A percentile compares a stretch with the other conserved stretches of the same genome.
Conservation (phyloP, 1,284 basidiomycete species). For the Boletus austroedulis region DNA sequence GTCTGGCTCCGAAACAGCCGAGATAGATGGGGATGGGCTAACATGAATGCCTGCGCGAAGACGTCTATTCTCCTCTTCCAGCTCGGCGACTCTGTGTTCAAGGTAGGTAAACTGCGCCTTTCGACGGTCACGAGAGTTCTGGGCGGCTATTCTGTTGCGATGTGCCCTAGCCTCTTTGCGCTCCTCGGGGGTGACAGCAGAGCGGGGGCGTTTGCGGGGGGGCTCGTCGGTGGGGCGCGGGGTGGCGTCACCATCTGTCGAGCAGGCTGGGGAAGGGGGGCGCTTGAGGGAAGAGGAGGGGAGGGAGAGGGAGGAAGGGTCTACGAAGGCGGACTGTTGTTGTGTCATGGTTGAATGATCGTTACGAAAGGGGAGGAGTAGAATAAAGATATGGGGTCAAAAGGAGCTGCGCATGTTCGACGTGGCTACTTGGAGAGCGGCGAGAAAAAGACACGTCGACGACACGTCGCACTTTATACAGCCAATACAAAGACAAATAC, state of each 20-base stretch:
- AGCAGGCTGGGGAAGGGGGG: slow-evolving; percentile 31
- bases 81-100: slow-evolving; percentile 74
- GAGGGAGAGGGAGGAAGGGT: slow-evolving; percentile 42
- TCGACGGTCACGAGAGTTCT: slow-evolving; percentile 77
- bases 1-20: slow-evolving; percentile 33
- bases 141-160: slow-evolving; percentile 79
- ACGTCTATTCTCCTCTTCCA: slow-evolving; percentile 81
- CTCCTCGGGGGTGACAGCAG: slow-evolving; percentile 61
- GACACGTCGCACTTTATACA: slow-evolving; percentile 37
- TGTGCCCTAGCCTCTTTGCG: slow-evolving; percentile 80
- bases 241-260: slow-evolving; percentile 32
- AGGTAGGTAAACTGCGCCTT: slow-evolving; percentile 73
- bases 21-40: slow-evolving; percentile 45
- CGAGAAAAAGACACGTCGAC: slow-evolving; percentile 22
- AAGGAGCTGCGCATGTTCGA: slow-evolving; percentile 13
- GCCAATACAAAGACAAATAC: slow-evolving; percentile 26
- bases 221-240: slow-evolving; percentile 39
- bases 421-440: slow-evolving; percentile 22
- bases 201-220: slow-evolving; percentile 66
- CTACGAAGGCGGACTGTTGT: slow-evolving; percentile 34
- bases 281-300: slow-evolving; percentile 35
- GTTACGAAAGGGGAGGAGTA: neutral
- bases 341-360: slow-evolving; percentile 8
- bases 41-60: slow-evolving; percentile 63
- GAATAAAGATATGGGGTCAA: slow-evolving; percentile 29